Conservation (phyloP, 345 rosid species). For the Balakata baccata region DNA sequence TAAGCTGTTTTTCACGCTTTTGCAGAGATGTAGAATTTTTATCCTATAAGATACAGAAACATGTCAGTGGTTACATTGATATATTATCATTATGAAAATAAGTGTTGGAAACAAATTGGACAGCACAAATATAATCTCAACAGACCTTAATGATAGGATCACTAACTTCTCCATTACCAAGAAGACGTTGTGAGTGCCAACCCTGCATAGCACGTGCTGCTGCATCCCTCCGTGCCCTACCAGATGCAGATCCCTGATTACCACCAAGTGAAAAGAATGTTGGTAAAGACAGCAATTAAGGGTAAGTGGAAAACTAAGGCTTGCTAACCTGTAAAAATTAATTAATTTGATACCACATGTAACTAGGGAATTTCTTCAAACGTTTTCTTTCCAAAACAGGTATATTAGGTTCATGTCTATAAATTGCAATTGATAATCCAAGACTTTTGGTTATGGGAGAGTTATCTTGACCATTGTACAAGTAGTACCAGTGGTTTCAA, state of each 20-base stretch:
- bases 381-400: not conserved
- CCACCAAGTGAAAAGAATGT: constrained; percentile 17
- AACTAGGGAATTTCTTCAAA: no score
- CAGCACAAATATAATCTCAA: not conserved
- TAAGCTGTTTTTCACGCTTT: constrained; percentile 60
- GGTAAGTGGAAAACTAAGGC: not conserved
- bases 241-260: constrained; percentile 50
- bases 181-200: constrained; percentile 58
- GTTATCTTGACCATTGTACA: not conserved
- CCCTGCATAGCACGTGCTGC: constrained; percentile 45
- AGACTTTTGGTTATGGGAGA: not conserved
- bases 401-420: not conserved
- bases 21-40: constrained; percentile 38
- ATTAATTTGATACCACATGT: not conserved
- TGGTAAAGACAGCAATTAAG: constrained; percentile 1
- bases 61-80: not conserved
- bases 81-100: not conserved
- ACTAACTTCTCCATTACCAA: constrained; percentile 54
- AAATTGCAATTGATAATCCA: not conserved
- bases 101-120: not conserved
- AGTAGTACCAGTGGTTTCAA: not conserved
- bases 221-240: constrained; percentile 62
- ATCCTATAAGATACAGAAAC: constrained; percentile 38
- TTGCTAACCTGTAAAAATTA: not conserved
- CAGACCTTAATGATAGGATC: constrained; percentile 56